Base-by-base conservation (phyloP, 805 yeast genomes). In the Saccharomycopsis fodiens region DNA sequence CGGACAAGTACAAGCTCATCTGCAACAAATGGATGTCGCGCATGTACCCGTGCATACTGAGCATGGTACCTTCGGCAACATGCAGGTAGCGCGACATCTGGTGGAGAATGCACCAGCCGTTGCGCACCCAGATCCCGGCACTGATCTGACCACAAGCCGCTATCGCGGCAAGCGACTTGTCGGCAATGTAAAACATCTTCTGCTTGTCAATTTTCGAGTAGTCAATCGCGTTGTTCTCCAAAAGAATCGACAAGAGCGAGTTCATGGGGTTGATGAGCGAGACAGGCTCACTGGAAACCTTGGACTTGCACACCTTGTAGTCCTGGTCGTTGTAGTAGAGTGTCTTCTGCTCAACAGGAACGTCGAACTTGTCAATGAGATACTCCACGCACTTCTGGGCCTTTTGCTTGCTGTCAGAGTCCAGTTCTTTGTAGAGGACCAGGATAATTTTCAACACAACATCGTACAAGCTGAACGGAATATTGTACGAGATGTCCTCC, bases 81-180 rank as follows among this genome's bases (percentile, higher is more conserved):
- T 47, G 79, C 32, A 82, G 73, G 59, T 91, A 91, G 45, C 86
- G 78, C 53, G 78, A 81, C 51, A 83, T 70, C 57, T 89, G 97
- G 25, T 78, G 77, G 31, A 82, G 70, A 3, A 87, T 78, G 30
- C 87, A 79, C 47, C 76, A 72, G 0, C 98, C 98, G 62, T 91
- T 91, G 56, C 97, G 73, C 0, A 91, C 96, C 97, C 97, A 91
- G 45, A 83, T 73, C 0, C 96, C 95, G 0, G 84, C 78, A 47
- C 83, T 79, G 10, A 89, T 83, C 57, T 93, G 97, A 0, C 95
- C 78, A 52, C 86, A 63, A 7, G 85, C 62, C 0, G 85, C 96
- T 25, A 88, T 57, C 0, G 88, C 79, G 45, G 94, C 69, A 17
- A 93, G 61, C 0, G 96, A 82, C 51, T 82, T 79, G 52, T 86